phyloP scores from a whole-genome alignment of 495 filamentous ascomycete genomes.

The Elaphomyces granulatus region DNA sequence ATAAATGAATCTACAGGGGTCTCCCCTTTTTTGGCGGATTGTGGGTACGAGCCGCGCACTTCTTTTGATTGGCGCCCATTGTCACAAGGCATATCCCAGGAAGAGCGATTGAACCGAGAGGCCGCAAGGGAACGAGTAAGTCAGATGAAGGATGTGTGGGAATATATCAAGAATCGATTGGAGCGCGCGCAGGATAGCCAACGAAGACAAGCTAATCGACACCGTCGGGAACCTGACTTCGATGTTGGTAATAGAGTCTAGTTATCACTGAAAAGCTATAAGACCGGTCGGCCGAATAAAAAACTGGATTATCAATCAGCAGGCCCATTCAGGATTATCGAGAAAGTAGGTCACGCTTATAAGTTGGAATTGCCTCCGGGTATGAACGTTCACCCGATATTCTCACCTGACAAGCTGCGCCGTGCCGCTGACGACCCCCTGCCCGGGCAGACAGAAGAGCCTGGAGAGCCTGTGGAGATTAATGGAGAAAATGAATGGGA shows the following conservation, averaged over 20 bases:
- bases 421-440: neutral
- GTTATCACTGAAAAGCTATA: neutral
- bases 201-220: neutral
- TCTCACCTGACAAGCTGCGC: slow-evolving; percentile 6
- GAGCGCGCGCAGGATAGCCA: neutral
- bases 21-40: neutral
- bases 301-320: neutral
- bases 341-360: no score
- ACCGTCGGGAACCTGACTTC: slow-evolving; percentile 1
- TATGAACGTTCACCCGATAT: slow-evolving; percentile 10
- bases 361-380: slow-evolving; percentile 5
- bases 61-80: neutral
- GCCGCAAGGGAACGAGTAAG: neutral
- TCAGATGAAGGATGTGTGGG: neutral
- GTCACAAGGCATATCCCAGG: neutral
- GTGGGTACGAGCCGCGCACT: neutral
- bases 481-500: slow-evolving; percentile 6
- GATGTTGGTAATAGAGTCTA: neutral
- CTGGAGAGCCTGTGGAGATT: neutral
- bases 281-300: neutral
- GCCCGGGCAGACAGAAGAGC: neutral
- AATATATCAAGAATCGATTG: neutral
- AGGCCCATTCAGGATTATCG: neutral
- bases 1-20: neutral
- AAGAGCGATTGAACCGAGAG: neutral